Percentiles rank a stretch among this genome's conserved stretches.
These are phyloP conservation scores for Emergomyces pasteurianus DNA, from an alignment of 2,329 filamentous ascomycete genomes.

Conservation along the genomic window DNA sequence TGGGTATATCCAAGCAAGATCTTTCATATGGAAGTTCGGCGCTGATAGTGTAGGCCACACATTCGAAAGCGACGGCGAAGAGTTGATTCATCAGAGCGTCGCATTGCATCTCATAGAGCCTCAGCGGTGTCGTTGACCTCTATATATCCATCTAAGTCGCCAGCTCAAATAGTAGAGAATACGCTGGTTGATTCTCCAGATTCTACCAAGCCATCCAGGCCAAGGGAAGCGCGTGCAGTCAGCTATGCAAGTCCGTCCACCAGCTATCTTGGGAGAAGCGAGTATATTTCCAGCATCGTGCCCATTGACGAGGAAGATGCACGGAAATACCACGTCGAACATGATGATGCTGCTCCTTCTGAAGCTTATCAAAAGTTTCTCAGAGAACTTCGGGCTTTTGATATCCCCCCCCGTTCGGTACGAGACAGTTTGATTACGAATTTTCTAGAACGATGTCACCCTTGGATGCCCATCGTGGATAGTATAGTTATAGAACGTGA, in stretches of 20 bases:
- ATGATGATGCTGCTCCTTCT: constrained; percentile 3
- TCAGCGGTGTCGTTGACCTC: not conserved
- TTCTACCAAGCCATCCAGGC: not conserved
- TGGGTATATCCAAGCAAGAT: not conserved
- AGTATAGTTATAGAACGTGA: not conserved
- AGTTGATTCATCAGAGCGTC: not conserved
- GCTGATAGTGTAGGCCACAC: constrained; percentile 1
- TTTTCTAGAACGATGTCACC: constrained; percentile 9
- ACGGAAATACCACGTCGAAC: constrained; percentile 5
- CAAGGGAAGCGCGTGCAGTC: not conserved
- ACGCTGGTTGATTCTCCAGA: not conserved
- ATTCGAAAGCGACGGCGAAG: constrained; percentile 2
- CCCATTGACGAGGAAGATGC: constrained; percentile 12
- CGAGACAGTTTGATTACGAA: constrained; percentile 9
- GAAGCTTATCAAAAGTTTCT: constrained; percentile 6
- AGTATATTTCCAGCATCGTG: constrained; percentile 8
- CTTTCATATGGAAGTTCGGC: not conserved
- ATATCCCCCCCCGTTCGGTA: constrained; percentile 6
- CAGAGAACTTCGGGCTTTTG: constrained; percentile 5
- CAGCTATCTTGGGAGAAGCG: constrained; percentile 9
- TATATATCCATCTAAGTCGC: not conserved
- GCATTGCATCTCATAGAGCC: not conserved
- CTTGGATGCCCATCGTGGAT: constrained; percentile 12
- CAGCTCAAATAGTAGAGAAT: not conserved
- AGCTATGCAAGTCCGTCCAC: constrained; percentile 2